Percentiles rank a stretch among this genome's conserved stretches.
Conservation (phyloP, 2,329 filamentous ascomycete genomes). For the Canariomyces notabilis region DNA sequence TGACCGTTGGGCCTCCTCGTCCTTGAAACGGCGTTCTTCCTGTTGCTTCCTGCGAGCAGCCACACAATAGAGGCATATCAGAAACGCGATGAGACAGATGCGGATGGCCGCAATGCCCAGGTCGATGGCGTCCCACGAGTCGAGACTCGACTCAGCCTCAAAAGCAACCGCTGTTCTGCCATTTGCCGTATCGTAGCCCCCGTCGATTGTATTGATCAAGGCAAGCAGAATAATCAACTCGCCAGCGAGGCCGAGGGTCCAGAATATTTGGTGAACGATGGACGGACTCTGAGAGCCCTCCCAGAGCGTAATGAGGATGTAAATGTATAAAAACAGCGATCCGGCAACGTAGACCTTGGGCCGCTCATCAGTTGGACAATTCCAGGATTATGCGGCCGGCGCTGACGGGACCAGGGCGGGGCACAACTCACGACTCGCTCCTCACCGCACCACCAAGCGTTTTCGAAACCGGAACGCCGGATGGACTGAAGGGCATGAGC, state of each 20-base stretch:
- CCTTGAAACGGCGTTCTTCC: slow-evolving; percentile 37
- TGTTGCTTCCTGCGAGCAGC: slow-evolving; percentile 39
- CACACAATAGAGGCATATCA: slow-evolving; percentile 52
- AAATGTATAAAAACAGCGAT: slow-evolving; percentile 79
- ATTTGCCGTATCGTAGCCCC: slow-evolving; percentile 32
- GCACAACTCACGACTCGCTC: slow-evolving; percentile 28
- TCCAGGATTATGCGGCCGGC: neutral
- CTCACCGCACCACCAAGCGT: slow-evolving; percentile 79
- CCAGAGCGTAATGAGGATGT: slow-evolving; percentile 79
- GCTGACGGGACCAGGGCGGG: neutral
- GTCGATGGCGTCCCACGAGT: slow-evolving; percentile 59
- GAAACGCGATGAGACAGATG: slow-evolving; percentile 49
- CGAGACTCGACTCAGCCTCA: slow-evolving; percentile 32
- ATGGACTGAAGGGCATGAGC: slow-evolving; percentile 63
- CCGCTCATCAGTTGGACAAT: slow-evolving; percentile 12
- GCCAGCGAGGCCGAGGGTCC: slow-evolving; percentile 66
- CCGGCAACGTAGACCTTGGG: slow-evolving; percentile 78
- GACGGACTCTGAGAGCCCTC: slow-evolving; percentile 80
- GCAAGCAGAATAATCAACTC: slow-evolving; percentile 68
- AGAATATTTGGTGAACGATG: slow-evolving; percentile 72
- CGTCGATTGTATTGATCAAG: slow-evolving; percentile 64
- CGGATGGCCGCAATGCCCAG: slow-evolving; percentile 63
- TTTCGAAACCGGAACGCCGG: slow-evolving; percentile 36
- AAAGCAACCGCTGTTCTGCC: slow-evolving; percentile 36
- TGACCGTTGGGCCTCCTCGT: slow-evolving; percentile 37